phyloP scores from a whole-genome alignment of 495 filamentous ascomycete genomes.

The Lophium mytilinum region DNA sequence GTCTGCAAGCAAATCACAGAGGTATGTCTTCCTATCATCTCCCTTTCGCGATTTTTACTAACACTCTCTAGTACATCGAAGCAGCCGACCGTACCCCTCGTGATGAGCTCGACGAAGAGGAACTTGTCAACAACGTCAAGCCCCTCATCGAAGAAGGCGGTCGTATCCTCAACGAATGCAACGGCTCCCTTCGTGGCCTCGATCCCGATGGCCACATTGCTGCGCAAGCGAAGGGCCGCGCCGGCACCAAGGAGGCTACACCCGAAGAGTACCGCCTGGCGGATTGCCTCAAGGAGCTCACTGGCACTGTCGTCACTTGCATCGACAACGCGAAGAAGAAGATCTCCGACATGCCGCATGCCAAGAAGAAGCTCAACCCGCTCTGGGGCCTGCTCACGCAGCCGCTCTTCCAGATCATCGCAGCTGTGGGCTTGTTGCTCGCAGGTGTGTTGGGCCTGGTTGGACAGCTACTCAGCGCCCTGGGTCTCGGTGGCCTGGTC shows the following conservation, averaged over 20 bases:
- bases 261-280: constrained; percentile 82
- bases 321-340: constrained; percentile 81
- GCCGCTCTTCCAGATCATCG: constrained; percentile 87
- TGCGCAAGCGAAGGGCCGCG: constrained; percentile 76
- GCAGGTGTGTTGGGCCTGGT: constrained; percentile 77
- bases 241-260: constrained; percentile 71
- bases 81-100: constrained; percentile 73
- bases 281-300: constrained; percentile 70
- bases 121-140: constrained; percentile 74
- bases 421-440: constrained; percentile 77
- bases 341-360: constrained; percentile 84
- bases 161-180: constrained; percentile 75
- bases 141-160: constrained; percentile 80
- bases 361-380: constrained; percentile 88
- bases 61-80: constrained; percentile 56
- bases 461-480: constrained; percentile 67
- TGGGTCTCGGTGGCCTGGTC: constrained; percentile 77
- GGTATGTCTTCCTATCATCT: constrained; percentile 41
- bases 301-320: constrained; percentile 55
- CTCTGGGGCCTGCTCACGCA: constrained; percentile 76
- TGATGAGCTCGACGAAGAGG: constrained; percentile 86
- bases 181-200: constrained; percentile 81
- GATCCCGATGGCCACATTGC: constrained; percentile 84
- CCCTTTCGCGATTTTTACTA: constrained; percentile 1
- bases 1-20: constrained; percentile 83